Conservation (phyloP, 1,284 basidiomycete species). For the Ustilago xerochloae region DNA sequence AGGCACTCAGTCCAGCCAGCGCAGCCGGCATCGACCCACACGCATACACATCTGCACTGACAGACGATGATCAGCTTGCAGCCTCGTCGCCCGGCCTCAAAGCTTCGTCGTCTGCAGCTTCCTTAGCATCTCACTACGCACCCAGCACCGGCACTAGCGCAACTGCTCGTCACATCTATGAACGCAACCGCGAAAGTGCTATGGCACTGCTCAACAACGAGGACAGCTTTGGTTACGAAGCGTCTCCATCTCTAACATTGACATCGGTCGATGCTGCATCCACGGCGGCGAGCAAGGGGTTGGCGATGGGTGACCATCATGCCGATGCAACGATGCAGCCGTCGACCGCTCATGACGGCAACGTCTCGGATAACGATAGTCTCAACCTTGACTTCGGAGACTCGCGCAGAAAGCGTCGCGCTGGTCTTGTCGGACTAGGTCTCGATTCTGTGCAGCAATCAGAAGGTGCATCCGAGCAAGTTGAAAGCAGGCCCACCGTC, state of each 20-base stretch:
- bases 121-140: slow-evolving; percentile 31
- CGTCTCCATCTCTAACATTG: slow-evolving; percentile 5
- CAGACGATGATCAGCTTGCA: neutral
- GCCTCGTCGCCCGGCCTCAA: slow-evolving; percentile 17
- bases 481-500: too few species aligned
- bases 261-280: slow-evolving; percentile 8
- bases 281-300: neutral
- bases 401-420: slow-evolving; percentile 18
- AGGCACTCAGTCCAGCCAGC: slow-evolving; percentile 19
- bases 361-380: slow-evolving; percentile 10
- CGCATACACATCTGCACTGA: neutral
- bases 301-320: neutral
- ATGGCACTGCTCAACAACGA: slow-evolving; percentile 42
- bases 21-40: neutral
- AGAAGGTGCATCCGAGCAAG: neutral
- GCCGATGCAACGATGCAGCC: neutral
- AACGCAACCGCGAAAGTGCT: slow-evolving; percentile 38
- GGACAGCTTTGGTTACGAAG: slow-evolving; percentile 36
- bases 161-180: slow-evolving; percentile 23
- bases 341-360: neutral
- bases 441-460: slow-evolving; percentile 16
- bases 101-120: slow-evolving; percentile 30
- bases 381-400: slow-evolving; percentile 20
- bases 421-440: slow-evolving; percentile 30
- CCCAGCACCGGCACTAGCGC: slow-evolving; percentile 30